A percentile compares a stretch with the other conserved stretches of the same genome.
These are phyloP conservation scores for Phascolomyces articulosus DNA, from an alignment of 371 early-diverging fungal species.

Conservation along the genomic window DNA sequence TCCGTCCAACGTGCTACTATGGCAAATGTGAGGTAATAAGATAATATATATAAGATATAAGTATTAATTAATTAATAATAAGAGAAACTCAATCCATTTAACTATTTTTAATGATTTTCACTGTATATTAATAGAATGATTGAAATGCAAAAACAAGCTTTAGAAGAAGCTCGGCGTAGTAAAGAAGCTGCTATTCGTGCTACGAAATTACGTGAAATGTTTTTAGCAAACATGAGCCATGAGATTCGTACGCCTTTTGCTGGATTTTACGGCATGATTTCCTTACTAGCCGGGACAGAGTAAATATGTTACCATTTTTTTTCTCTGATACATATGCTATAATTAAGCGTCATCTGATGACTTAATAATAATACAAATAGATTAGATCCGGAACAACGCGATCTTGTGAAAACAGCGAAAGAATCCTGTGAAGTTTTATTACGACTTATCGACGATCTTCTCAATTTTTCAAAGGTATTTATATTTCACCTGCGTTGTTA, in stretches of 20 bases:
- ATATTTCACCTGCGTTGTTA: no score
- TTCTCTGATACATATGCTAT: no score
- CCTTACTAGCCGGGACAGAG: constrained; percentile 52
- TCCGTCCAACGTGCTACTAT: constrained; percentile 45
- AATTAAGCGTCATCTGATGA: no score
- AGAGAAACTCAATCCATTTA: no score
- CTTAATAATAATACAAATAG: neutral
- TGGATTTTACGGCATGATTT: constrained; percentile 63
- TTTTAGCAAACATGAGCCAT: constrained; percentile 64
- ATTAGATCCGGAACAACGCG: constrained; percentile 57
- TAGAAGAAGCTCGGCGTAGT: constrained; percentile 45
- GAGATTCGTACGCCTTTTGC: constrained; percentile 60
- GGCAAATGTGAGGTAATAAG: constrained; percentile 29
- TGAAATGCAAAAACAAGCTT: constrained; percentile 48
- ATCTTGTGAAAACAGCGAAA: constrained; percentile 61
- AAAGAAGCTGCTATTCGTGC: constrained; percentile 49
- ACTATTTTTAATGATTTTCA: no score
- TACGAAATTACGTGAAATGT: constrained; percentile 48
- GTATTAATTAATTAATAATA: neutral
- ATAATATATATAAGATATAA: neutral
- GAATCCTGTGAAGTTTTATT: constrained; percentile 61
- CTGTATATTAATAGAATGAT: constrained; percentile 43
- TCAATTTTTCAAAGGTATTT: constrained; percentile 58
- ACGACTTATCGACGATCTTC: constrained; percentile 62
- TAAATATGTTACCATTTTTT: no score